Evolutionary conservation across 768 basidiomycete species (phyloP), one percentile per base, ranked within the genome.

Genomic region (Jaapia argillacea): DNA sequence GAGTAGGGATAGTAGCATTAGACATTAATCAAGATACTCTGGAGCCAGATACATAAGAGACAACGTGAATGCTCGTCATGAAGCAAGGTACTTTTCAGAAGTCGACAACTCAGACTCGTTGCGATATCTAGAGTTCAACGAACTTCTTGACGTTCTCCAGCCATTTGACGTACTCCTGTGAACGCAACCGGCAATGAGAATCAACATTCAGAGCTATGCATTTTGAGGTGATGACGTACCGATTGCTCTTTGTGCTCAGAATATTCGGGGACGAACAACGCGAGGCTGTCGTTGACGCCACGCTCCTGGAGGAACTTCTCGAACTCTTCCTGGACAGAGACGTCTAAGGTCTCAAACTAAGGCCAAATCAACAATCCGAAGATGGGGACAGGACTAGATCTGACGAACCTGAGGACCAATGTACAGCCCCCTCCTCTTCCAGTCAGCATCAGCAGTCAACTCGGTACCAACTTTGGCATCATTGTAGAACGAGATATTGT

Each of bases 201-300:
- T 7, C 7, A 7, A 7, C 42, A 25, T 51, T 6, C 42, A 36
- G 14, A 39, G 27, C 26, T 24, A 48, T 38, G 38, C 36, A 24
- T 20, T 41, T 44, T 27, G 5, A 43, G 46, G 24, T 35, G 41
- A 14, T 18, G 14, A 62, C 74, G 26, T 25, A 91, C 91, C 76
- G 81, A 81, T 69, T 98, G 93, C 58, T 98, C 93, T 72, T 96
- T 97, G 68, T 70, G 68, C 56, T 87, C 82, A 12, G 84, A 81
- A 57, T 89, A 90, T 48, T 92, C 85, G 14, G 86, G 85, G 47
- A 98, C 78, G 69, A 96, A 93, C 52, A 78, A 59, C 1, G 92
- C 94, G 36, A 93, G 68, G 27, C 57, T 65, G 54, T 88, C 84
- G 59, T 89, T 79, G 53, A 99, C 73, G 5, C 91, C 93, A 43